Evolutionary conservation across 129 eudicot species (phyloP), one percentile per base, ranked within the genome.

Genomic region (Helianthus tuberosus): DNA sequence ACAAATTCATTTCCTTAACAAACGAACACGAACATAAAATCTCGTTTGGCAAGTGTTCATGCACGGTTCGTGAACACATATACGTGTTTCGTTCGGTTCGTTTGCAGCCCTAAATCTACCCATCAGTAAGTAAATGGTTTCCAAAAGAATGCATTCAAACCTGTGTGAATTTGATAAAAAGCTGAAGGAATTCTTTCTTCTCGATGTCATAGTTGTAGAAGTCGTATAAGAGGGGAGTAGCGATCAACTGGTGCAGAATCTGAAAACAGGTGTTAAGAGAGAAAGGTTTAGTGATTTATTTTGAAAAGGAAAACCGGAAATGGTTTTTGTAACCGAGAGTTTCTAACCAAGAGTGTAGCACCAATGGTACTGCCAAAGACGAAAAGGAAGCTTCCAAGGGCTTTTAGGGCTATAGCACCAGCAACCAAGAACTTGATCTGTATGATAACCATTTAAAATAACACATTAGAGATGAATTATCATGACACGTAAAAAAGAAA

Each of bases 131-230:
- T 35, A 35, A 8, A 50, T 12, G 17, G 75, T 53, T 70, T 61
- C 46, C n/a, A 13, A 32, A 13, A 32, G 46, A 3, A 61, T 6
- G 66, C 46, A 13, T 61, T 13, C 44, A 3, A 52, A 82, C 97
- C 97, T 88, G 95, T 14, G 95, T 76, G 52, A 91, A 91, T 78
- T 88, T 88, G 82, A 84, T 84, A 69, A 91, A 91, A 41, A 86
- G 92, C 59, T 80, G 90, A 63, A 80, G 77, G 69, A 86, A 88
- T 55, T 91, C 96, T 68, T 88, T 88, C 68, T 78, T 84, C 79
- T 91, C 96, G 32, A 81, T 77, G 67, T 91, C 97, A 35, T 91
- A 81, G 92, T 91, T 91, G 89, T 91, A 91, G 96, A 91, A 91
- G 77, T 91, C 97, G 8, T 84, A 91, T 84, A 91, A 82, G 76